A percentile compares a stretch with the other conserved stretches of the same genome.
These are phyloP conservation scores for Xylaria sp. DNA, from an alignment of 2,329 filamentous ascomycete species.

Conservation along the genomic window DNA sequence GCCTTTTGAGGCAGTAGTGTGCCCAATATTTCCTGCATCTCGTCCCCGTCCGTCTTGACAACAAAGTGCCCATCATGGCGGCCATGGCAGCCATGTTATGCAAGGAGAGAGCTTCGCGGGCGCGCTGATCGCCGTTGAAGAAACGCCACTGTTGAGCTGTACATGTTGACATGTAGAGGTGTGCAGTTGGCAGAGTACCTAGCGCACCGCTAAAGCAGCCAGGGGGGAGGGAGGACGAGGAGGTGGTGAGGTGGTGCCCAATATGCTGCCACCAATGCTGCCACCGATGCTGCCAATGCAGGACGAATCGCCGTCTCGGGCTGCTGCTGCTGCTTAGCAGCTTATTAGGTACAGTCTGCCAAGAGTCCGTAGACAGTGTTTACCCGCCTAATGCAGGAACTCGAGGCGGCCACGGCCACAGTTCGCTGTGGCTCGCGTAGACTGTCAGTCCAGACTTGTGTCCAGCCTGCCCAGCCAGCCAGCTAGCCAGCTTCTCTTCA, in stretches of 20 bases:
- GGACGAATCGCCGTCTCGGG: slow-evolving; percentile 30
- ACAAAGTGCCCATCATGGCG: too few relatives aligned
- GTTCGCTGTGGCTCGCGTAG: slow-evolving; percentile 8
- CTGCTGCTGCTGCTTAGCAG: too few relatives aligned
- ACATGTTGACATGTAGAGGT: too few relatives aligned
- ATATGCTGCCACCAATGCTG: too few relatives aligned
- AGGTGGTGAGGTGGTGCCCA: too few relatives aligned
- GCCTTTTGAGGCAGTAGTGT: neutral
- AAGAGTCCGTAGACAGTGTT: slow-evolving; percentile 29
- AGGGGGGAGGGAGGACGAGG: neutral
- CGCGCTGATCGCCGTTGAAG: slow-evolving; percentile 13
- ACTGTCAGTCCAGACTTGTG: too few relatives aligned
- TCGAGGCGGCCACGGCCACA: slow-evolving; percentile 22
- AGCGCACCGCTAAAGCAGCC: slow-evolving; percentile 11
- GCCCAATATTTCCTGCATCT: slow-evolving; percentile 6
- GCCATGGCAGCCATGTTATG: too few relatives aligned
- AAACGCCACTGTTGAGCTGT: slow-evolving; percentile 29
- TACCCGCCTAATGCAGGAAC: slow-evolving; percentile 38
- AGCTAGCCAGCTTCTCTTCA: slow-evolving; percentile 14
- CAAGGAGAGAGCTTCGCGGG: slow-evolving; percentile 13
- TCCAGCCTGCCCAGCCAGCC: too few relatives aligned
- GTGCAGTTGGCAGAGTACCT: neutral
- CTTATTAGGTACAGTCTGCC: slow-evolving; percentile 32
- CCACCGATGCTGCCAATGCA: too few relatives aligned
- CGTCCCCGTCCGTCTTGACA: neutral